Evolutionary conservation across 495 filamentous ascomycete genomes (phyloP), one percentile per base, ranked within the genome.

Genomic region (Coniosporium apollinis): DNA sequence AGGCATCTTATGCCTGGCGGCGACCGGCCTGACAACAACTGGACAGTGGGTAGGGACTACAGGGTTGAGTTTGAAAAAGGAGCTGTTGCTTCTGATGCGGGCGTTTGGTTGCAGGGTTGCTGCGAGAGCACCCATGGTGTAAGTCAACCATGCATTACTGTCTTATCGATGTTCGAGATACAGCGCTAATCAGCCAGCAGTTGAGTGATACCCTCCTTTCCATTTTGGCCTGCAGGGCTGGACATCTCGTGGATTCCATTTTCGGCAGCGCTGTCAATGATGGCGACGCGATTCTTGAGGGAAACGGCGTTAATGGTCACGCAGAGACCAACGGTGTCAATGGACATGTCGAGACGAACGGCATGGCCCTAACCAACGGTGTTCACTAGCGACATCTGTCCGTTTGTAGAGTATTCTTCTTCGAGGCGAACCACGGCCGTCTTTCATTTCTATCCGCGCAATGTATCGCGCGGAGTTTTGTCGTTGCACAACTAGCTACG

Each of bases 71-170:
- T 86, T 44, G 64, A 72, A 17, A 58, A 64, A 5, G 70, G 65
- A 17, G 69, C 69, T 41, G 77, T 94, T 19, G 59, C 58, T 29
- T 39, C 52, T 4, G 62, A 75, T 10, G 67, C 71, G 5, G 85
- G 85, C 8, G 67, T 94, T 21, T 97, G 83, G 84, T 62, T 97
- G 41, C 89, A 94, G 57, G 89, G 89, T 1, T 94, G 85, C 54
- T 89, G 84, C 48, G 84, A 97, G 58, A 70, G 65, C 39, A 93
- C 82, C 19, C 89, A 94, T 52, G 89, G 89, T 22, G 78, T 84
- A 64, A 69, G 75, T 69, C 28, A 20, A 38, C 22, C 9, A 10
- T 7, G 17, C 34, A 10, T 19, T 34, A 22, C 29, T 20, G 10
- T 25, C 19, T 24, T 30, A 16, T 39, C 44, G 26, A n/a, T 37